phyloP scores from a whole-genome alignment of 495 filamentous ascomycete genomes.

The Penicillium maclennaniae region DNA sequence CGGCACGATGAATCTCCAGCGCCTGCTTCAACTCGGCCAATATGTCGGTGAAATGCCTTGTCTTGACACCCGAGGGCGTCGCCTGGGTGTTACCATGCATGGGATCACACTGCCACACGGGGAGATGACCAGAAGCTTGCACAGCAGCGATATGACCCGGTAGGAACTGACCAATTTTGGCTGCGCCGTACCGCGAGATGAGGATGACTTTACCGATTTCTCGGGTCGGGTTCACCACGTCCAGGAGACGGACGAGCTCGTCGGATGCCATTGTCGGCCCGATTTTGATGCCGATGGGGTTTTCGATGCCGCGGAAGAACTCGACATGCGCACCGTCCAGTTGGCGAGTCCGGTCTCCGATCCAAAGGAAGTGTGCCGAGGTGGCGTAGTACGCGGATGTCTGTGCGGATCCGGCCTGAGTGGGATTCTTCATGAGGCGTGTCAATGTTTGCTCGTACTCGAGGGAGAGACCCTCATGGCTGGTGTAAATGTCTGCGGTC shows the following conservation, averaged over 20 bases:
- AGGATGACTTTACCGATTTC: conserved; percentile 91
- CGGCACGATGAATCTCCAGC: conserved; percentile 75
- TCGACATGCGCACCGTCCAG: conserved; percentile 90
- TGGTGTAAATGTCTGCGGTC: conserved; percentile 93
- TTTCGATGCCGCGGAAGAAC: conserved; percentile 93
- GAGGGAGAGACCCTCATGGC: conserved; percentile 89
- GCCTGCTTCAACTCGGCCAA: conserved; percentile 77
- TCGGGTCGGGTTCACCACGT: conserved; percentile 75
- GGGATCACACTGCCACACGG: conserved; percentile 97
- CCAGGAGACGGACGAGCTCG: conserved; percentile 72
- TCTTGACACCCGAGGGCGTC: conserved; percentile 74
- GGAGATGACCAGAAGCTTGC: conserved; percentile 63
- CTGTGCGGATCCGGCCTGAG: conserved; percentile 4
- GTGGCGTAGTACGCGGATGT: conserved; percentile 66
- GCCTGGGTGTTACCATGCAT: conserved; percentile 81
- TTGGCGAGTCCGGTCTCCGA: conserved; percentile 93
- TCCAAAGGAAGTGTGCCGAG: conserved; percentile 97
- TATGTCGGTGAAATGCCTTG: conserved; percentile 80
- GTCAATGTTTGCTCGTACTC: conserved; percentile 92
- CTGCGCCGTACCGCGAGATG: conserved; percentile 89
- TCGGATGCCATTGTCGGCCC: conserved; percentile 73
- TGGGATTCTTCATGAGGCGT: conserved; percentile 65
- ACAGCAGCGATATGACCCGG: conserved; percentile 84
- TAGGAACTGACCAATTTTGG: conserved; percentile 65
- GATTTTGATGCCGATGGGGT: conserved; percentile 94